phyloP scores from a whole-genome alignment of 2,329 filamentous ascomycete species.

The Akanthomyces muscarius region DNA sequence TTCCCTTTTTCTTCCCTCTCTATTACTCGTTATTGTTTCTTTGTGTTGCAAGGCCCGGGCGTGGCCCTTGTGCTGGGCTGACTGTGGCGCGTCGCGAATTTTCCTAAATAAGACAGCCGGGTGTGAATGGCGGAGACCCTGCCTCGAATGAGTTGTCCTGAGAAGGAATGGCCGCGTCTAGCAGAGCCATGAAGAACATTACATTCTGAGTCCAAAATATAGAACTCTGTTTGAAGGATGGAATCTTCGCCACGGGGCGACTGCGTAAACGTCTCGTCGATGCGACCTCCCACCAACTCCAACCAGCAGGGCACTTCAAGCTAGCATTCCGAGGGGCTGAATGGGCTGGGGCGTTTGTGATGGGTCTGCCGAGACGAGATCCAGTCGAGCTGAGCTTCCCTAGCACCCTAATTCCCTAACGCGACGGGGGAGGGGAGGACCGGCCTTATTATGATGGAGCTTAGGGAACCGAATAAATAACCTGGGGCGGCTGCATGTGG shows the following conservation, averaged over 20 bases:
- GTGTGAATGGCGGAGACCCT: background rate
- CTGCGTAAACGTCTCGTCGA: no score
- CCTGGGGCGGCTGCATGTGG: background rate
- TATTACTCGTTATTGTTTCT: no score
- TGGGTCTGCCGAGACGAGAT: background rate
- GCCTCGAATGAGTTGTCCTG: no score
- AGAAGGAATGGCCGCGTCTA: no score
- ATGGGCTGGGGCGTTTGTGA: background rate
- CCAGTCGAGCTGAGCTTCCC: constrained; percentile 7
- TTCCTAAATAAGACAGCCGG: constrained; percentile 1
- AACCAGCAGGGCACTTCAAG: background rate
- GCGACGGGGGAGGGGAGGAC: background rate
- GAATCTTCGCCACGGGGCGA: no score
- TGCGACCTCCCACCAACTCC: background rate
- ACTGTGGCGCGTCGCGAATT: background rate
- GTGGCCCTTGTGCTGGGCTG: background rate
- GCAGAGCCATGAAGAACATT: no score
- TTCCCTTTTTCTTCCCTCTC: no score
- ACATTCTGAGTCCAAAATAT: no score
- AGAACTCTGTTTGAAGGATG: no score
- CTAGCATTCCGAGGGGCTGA: constrained; percentile 1
- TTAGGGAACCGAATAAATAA: background rate
- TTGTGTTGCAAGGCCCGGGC: no score
- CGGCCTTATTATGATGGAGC: no score
- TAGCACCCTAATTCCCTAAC: background rate